Base-by-base conservation (phyloP, 805 yeast species). In the Metschnikowia chrysomelidarum region DNA sequence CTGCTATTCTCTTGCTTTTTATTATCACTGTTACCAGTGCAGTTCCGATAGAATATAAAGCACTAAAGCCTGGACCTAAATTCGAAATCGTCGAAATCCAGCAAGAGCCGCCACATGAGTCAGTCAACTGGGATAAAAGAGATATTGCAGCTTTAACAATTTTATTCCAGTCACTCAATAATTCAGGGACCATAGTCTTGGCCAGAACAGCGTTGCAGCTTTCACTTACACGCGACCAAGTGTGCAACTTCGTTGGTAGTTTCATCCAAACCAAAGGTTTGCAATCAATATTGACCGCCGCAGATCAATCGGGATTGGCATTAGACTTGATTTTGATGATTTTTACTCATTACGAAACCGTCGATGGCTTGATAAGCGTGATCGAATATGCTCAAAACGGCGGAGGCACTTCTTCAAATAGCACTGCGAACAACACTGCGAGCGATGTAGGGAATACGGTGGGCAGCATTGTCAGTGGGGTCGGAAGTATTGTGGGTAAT, bases 301-400 rank as follows among this genome's bases (percentile, higher is more conserved):
- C 55, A 16, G 61, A 56, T 28, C 38, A 51, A 20, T 56, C 61
- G 7, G 52, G 53, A 7, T 48, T 57, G 28, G 54, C 53, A 3
- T 48, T 55, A 28, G 62, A 59, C 34, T 44, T 59, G 30, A 47
- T 54, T 19, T 36, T 48, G 39, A 22, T 45, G 37, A 22, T 51
- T 18, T 47, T 53, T 31, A 42, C 44, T 16, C 51, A 53, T 38
- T 47, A 47, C 32, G 46, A 46, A 22, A 30, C 41, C 13, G 36
- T 48, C 17, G 44, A 50, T 1, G 57, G 57, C 10, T 30, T 46
- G 7, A 42, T 42, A 4, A 32, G 33, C 7, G 40, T 51, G 18
- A 36, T 42, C 16, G 34, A 49, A 27, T 35, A 30, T 11, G 41
- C 41, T 33, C 44, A 44, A 27, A 18, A 11, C 2, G 10, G 12